phyloP scores from a whole-genome alignment of 192 early-diverging fungal species.

The Backusella macrospora region DNA sequence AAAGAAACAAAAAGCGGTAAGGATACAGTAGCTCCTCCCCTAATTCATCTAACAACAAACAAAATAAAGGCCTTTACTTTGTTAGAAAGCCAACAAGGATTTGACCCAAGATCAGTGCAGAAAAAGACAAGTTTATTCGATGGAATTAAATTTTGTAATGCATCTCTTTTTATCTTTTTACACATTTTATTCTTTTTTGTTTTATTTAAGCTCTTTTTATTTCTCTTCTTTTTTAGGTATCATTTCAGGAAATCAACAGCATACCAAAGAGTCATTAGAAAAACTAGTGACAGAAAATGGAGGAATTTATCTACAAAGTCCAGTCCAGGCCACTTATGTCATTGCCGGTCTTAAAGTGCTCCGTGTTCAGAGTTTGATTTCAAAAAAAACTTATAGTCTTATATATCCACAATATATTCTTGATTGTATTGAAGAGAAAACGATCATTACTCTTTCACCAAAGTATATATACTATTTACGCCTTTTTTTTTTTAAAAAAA shows the following conservation, averaged over 20 bases:
- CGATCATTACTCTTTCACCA: constrained; percentile 60
- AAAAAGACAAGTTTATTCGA: constrained; percentile 59
- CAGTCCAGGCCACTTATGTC: constrained; percentile 45
- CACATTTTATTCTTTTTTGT: too few species aligned
- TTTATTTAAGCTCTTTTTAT: too few species aligned
- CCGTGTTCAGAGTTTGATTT: constrained; percentile 58
- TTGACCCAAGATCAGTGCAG: constrained; percentile 46
- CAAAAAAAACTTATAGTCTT: constrained; percentile 54
- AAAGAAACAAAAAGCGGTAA: background rate
- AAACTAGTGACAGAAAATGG: constrained; percentile 61
- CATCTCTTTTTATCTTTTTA: too few species aligned
- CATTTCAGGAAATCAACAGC: constrained; percentile 41
- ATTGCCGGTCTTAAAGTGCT: constrained; percentile 51
- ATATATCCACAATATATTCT: constrained; percentile 66
- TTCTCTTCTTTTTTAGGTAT: constrained; percentile 23
- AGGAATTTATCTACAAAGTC: constrained; percentile 63
- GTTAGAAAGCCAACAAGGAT: constrained; percentile 40
- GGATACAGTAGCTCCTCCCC: background rate
- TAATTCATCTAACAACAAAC: too few species aligned
- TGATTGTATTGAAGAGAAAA: constrained; percentile 57
- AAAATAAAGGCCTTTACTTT: constrained; percentile 12
- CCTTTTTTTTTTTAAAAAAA: background rate
- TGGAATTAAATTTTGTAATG: constrained; percentile 60
- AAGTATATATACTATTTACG: constrained; percentile 47
- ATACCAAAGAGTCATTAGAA: constrained; percentile 62